phyloP scores from a whole-genome alignment of 345 rosid genomes.

The Ailanthus altissimus region DNA sequence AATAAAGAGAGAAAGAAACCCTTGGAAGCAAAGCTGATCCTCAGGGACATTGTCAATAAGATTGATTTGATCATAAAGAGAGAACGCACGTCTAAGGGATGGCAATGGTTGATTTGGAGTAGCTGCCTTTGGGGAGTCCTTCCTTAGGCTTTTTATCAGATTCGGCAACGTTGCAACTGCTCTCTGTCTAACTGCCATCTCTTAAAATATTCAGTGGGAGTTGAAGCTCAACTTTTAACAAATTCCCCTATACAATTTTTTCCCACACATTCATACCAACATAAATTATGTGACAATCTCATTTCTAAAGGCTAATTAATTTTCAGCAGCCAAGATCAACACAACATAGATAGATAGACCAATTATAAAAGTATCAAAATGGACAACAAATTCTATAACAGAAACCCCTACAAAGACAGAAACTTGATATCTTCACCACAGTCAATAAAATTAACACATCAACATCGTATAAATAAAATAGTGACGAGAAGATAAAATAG shows the following conservation, averaged over 20 bases:
- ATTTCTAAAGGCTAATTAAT: background rate
- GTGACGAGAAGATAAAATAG: no score
- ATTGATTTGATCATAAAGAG: slow-evolving; percentile 95
- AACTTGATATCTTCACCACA: background rate
- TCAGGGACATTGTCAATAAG: slow-evolving; percentile 85
- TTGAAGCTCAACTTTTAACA: background rate
- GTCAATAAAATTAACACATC: background rate
- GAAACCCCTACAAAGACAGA: background rate
- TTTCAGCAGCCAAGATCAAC: background rate
- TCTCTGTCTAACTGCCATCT: slow-evolving; percentile 60
- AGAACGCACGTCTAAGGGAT: slow-evolving; percentile 81
- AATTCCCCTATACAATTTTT: background rate
- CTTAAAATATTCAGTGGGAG: background rate
- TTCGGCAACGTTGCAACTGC: slow-evolving; percentile 52
- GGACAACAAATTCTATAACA: background rate
- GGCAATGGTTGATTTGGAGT: slow-evolving; percentile 42
- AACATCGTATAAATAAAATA: background rate
- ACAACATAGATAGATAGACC: background rate
- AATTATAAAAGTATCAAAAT: background rate
- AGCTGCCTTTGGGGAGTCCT: slow-evolving; percentile 28
- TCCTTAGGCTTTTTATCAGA: slow-evolving; percentile 48
- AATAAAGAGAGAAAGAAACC: slow-evolving; percentile 27
- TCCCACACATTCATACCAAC: background rate
- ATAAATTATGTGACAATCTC: background rate
- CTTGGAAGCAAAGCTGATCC: slow-evolving; percentile 91